phyloP scores from a whole-genome alignment of 176 grass and related monocot genomes.

The Musa itinerans region DNA sequence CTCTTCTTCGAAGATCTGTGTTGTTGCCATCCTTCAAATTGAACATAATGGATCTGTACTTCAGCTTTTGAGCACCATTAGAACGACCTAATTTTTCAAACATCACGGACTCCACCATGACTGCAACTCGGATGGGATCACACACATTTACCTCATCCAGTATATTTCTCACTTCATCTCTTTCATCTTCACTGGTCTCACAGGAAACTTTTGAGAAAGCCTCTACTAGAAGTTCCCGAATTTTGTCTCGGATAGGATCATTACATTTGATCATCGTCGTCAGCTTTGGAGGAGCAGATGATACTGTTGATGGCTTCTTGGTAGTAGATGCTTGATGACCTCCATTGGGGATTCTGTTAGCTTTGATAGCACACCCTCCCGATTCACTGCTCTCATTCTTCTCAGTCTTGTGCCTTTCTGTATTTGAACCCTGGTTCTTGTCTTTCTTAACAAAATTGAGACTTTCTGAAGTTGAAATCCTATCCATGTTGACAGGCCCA shows the following conservation, averaged over 20 bases:
- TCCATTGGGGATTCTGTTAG: neutral
- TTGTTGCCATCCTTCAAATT: neutral
- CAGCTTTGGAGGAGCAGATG: neutral
- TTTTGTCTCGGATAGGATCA: neutral
- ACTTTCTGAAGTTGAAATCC: neutral
- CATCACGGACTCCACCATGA: neutral
- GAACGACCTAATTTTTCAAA: neutral
- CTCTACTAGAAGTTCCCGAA: neutral
- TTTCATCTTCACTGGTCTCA: neutral
- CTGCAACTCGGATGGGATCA: neutral
- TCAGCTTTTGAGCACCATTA: neutral
- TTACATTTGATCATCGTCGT: neutral
- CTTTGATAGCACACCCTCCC: neutral
- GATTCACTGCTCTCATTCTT: neutral
- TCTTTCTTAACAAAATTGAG: neutral
- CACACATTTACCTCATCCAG: neutral
- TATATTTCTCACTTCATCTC: neutral
- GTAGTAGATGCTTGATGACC: neutral
- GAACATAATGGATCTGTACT: constrained; percentile 1
- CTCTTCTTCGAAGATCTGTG: neutral
- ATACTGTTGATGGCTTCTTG: neutral
- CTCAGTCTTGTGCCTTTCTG: neutral
- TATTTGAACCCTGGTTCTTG: neutral
- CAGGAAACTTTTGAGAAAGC: neutral
- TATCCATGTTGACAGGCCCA: neutral